Evolutionary conservation across 495 filamentous ascomycete species (phyloP), one percentile per base, ranked within the genome.

Genomic region (Penicillium cosmopolitanum): DNA sequence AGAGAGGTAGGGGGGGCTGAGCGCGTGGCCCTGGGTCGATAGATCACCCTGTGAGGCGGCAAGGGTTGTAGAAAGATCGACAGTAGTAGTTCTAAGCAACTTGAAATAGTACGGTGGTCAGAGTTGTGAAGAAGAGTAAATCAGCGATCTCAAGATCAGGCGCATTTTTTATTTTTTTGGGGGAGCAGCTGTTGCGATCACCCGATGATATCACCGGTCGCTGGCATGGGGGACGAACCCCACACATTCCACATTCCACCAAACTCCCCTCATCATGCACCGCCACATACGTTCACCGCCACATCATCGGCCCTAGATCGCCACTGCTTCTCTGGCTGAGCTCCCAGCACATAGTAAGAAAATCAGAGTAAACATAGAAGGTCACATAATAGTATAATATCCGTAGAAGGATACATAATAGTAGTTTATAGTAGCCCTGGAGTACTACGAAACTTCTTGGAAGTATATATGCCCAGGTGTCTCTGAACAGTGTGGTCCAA

Each of bases 201-300:
- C 10, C 19, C 53, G 56, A 68, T 68, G 66, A 68, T 64, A 68
- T 68, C 66, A 68, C 57, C 50, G 51, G 62, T 65, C 61, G 66
- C 66, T 68, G 56, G 55, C 38, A 43, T 63, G 53, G 33, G 57
- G 62, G 35, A 42, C 43, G 31, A 53, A 53, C 62, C 58, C 62
- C 62, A 60, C 61, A 58, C 36, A 4, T 12, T 38, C 11, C 11
- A 38, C 13, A 10, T 9, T 38, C 15, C 11, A n/a, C 10, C 9
- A 13, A 23, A 2, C 19, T 51, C 31, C 35, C 55, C 12, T 15
- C 19, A 35, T 43, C 13, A 19, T 47, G 28, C 28, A 31, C 28
- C 5, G 28, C 28, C 28, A 31, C 28, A 31, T 8, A 1, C 4
- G 28, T 31, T 3, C 28, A 31, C 28, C 28, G 28, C 28, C 28